phyloP scores from a whole-genome alignment of 345 rosid genomes.

The Aquilaria sinensis region DNA sequence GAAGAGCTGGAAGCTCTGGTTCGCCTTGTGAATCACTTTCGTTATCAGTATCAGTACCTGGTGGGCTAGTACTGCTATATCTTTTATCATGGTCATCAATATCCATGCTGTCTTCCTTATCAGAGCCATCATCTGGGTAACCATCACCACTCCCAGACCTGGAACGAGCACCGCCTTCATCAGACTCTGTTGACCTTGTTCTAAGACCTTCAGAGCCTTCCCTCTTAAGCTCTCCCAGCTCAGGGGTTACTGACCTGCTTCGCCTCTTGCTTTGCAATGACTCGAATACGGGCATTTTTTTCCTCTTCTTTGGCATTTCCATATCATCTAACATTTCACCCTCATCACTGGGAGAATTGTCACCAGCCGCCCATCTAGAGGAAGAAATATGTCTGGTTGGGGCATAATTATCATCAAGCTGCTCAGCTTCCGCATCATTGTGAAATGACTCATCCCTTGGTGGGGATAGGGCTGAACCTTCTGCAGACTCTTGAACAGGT shows the following conservation, averaged over 20 bases:
- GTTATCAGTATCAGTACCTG: conserved; percentile 50
- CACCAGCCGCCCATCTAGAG: conserved; percentile 94
- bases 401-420: conserved; percentile 59
- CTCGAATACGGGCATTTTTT: conserved; percentile 35
- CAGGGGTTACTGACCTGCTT: conserved; percentile 58
- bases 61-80: conserved; percentile 27
- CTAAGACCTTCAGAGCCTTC: conserved; percentile 50
- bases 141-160: conserved; percentile 54
- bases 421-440: conserved; percentile 35
- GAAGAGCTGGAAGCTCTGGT: conserved; percentile 54
- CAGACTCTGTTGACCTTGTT: conserved; percentile 58
- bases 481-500: conserved; percentile 28
- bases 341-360: conserved; percentile 81
- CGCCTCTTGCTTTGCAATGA: conserved; percentile 29
- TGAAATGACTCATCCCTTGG: conserved; percentile 30
- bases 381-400: conserved; percentile 84
- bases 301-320: conserved; percentile 58
- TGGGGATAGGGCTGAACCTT: conserved; percentile 27
- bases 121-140: conserved; percentile 39
- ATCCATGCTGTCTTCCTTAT: conserved; percentile 67
- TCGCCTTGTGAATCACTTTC: conserved; percentile 39
- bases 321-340: conserved; percentile 77
- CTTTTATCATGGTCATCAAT: conserved; percentile 38
- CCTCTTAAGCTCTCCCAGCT: conserved; percentile 45
- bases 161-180: conserved; percentile 38